Evolutionary conservation across 768 basidiomycete species (phyloP).

Genomic region (Leccinum subtestaceum): DNA sequence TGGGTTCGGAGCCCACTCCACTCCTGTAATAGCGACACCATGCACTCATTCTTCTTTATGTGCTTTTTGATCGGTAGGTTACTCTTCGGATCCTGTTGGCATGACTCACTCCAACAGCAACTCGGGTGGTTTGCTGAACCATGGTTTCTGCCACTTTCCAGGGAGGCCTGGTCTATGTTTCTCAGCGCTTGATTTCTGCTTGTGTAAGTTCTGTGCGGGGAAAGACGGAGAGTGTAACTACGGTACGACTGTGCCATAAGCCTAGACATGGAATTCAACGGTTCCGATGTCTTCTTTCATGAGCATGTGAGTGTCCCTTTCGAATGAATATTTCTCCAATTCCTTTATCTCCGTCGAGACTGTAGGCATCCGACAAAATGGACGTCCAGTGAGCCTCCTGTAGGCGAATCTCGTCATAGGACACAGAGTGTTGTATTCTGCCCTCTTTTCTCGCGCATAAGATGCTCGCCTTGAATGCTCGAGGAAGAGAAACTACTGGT

Average conservation of each 20-base stretch:
- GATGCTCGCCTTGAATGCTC: background rate
- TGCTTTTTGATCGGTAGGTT: background rate
- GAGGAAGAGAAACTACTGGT: background rate
- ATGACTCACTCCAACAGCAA: background rate
- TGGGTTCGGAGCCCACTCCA: background rate
- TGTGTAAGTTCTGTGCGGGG: too few species aligned
- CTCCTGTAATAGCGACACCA: background rate
- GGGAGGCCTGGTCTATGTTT: too few species aligned
- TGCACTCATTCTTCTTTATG: background rate
- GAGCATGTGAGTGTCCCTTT: background rate
- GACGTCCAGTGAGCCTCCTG: background rate
- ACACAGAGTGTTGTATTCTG: background rate
- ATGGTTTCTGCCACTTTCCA: too few species aligned
- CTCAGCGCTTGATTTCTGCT: background rate
- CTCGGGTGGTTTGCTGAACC: background rate
- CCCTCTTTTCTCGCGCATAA: background rate
- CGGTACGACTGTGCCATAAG: background rate
- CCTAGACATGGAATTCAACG: background rate
- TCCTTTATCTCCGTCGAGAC: background rate
- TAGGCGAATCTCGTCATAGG: background rate
- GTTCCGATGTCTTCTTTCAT: background rate
- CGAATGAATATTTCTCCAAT: background rate
- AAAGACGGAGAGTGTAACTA: background rate
- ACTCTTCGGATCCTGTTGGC: background rate
- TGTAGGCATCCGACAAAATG: background rate